A percentile compares a stretch with the other conserved stretches of the same genome.
These are phyloP conservation scores for Pascua guehoae DNA, from an alignment of 1,284 basidiomycete species.

Conservation along the genomic window DNA sequence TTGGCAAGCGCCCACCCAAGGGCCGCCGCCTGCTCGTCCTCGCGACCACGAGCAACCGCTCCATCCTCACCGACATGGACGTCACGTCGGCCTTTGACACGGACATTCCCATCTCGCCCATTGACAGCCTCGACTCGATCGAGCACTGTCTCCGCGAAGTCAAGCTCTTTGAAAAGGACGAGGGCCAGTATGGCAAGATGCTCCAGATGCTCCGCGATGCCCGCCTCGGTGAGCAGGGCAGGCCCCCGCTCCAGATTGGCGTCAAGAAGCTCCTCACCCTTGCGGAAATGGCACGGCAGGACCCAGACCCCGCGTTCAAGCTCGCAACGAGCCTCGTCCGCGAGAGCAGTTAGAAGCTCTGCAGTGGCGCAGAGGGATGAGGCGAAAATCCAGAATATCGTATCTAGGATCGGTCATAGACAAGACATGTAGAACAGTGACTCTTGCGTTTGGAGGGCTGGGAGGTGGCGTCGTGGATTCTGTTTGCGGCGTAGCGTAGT, in stretches of 20 bases:
- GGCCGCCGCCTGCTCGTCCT: slow-evolving; percentile 88
- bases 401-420: too few species aligned
- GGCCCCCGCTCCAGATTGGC: slow-evolving; percentile 66
- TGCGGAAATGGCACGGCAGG: slow-evolving; percentile 95
- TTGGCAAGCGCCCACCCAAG: slow-evolving; percentile 90
- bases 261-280: slow-evolving; percentile 91
- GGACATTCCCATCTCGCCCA: slow-evolving; percentile 78
- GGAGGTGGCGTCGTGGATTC: too few species aligned
- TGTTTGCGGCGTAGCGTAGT: too few species aligned
- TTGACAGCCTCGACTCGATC: slow-evolving; percentile 68
- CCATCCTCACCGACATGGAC: slow-evolving; percentile 86
- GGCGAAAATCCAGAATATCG: too few species aligned
- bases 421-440: too few species aligned
- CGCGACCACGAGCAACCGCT: slow-evolving; percentile 84
- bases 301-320: slow-evolving; percentile 73
- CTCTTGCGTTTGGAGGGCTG: too few species aligned
- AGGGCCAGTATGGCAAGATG: slow-evolving; percentile 54
- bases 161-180: slow-evolving; percentile 72
- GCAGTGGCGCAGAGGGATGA: too few species aligned
- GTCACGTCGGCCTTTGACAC: slow-evolving; percentile 84
- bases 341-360: slow-evolving; percentile 38
- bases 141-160: slow-evolving; percentile 80
- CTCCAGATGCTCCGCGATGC: slow-evolving; percentile 65
- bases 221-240: slow-evolving; percentile 63
- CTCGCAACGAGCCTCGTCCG: slow-evolving; percentile 64